phyloP scores from a whole-genome alignment of 768 basidiomycete genomes.

The Chalciporus piperatus region DNA sequence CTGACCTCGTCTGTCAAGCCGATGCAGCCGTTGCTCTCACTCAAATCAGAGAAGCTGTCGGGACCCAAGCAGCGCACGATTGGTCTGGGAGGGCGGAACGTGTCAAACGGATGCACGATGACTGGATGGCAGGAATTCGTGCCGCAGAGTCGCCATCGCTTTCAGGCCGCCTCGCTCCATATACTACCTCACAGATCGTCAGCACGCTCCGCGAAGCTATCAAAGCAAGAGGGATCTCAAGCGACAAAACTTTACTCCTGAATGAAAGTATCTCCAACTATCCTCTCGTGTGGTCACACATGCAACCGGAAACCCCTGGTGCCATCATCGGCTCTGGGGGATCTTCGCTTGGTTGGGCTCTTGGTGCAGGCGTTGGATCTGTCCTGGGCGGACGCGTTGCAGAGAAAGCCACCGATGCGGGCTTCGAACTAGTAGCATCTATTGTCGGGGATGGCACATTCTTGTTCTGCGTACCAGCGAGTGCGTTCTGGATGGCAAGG shows the following conservation, averaged over 20 bases:
- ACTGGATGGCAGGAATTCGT: conserved; percentile 27
- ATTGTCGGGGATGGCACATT: conserved; percentile 72
- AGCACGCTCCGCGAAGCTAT: conserved; percentile 45
- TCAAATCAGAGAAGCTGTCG: conserved; percentile 39
- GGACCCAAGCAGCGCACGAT: conserved; percentile 6
- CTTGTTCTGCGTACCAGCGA: conserved; percentile 62
- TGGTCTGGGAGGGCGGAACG: conserved; percentile 14
- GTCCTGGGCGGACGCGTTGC: conserved; percentile 40
- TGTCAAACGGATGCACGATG: conserved; percentile 21
- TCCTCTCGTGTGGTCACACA: conserved; percentile 53
- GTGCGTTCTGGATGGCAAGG: conserved; percentile 72
- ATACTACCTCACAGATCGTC: conserved; percentile 49
- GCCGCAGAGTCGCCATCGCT: conserved; percentile 32
- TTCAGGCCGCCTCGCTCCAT: conserved; percentile 4
- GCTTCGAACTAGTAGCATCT: conserved; percentile 52
- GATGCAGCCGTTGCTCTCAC: conserved; percentile 51
- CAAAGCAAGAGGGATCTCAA: conserved; percentile 31
- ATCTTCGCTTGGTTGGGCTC: conserved; percentile 64
- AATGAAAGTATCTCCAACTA: conserved; percentile 67
- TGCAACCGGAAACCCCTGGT: conserved; percentile 50
- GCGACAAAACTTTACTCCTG: conserved; percentile 44
- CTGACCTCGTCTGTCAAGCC: conserved; percentile 56
- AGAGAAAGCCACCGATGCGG: conserved; percentile 19
- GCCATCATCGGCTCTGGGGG: conserved; percentile 57
- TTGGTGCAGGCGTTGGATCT: conserved; percentile 64